Evolutionary conservation across 805 yeast genomes (phyloP).

Genomic region (Maudiozyma turicensis): DNA sequence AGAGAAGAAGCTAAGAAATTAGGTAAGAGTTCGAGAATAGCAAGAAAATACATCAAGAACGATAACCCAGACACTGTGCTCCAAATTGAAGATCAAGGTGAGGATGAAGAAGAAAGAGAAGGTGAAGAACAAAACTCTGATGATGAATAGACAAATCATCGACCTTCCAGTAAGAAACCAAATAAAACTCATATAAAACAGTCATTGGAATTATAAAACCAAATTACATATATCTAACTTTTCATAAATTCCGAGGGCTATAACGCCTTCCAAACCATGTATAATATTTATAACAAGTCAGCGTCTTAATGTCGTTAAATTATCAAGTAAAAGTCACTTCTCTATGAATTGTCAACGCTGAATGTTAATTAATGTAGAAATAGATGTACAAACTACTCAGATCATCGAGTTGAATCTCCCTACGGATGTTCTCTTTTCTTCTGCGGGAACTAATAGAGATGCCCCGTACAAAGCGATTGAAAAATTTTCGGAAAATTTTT

Average conservation of each 20-base stretch:
- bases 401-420: too few relatives aligned
- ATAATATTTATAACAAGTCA: too few relatives aligned
- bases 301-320: too few relatives aligned
- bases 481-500: conserved; percentile 2
- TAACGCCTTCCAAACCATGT: too few relatives aligned
- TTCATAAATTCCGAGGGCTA: too few relatives aligned
- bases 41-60: conserved; percentile 54
- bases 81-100: conserved; percentile 55
- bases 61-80: conserved; percentile 45
- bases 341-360: too few relatives aligned
- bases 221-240: background rate
- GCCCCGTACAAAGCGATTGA: conserved; percentile 1
- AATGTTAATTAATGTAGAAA: too few relatives aligned
- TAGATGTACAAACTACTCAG: too few relatives aligned
- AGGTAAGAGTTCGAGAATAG: conserved; percentile 63
- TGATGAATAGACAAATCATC: background rate
- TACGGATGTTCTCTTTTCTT: background rate
- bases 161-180: too few relatives aligned
- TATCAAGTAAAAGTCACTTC: too few relatives aligned
- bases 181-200: background rate
- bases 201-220: background rate
- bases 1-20: conserved; percentile 42
- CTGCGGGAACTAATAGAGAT: background rate
- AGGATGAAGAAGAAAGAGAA: conserved; percentile 42
- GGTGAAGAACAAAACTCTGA: conserved; percentile 4